Evolutionary conservation across 1,139 yeast species (phyloP).

Genomic region (Saccharomyces hybrid): DNA sequence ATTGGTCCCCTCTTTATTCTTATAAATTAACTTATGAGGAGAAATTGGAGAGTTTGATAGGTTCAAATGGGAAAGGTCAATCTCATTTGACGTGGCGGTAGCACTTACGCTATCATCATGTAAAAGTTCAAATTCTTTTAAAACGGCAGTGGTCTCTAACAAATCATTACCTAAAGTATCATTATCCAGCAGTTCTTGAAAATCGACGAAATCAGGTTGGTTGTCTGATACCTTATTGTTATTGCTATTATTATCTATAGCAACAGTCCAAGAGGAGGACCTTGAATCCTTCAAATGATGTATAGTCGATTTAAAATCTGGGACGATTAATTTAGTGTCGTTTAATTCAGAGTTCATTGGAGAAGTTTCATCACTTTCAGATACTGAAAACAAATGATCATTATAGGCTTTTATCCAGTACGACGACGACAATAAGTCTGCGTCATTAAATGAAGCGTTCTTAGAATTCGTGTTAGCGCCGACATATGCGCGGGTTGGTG

Average conservation of each 20-base stretch:
- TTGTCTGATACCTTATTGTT: background rate
- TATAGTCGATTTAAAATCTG: background rate
- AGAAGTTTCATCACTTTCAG: background rate
- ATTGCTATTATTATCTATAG: background rate
- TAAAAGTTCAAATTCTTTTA: background rate
- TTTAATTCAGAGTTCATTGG: background rate
- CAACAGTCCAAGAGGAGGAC: background rate
- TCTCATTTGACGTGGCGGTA: background rate
- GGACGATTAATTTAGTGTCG: background rate
- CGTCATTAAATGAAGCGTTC: background rate
- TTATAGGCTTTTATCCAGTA: background rate
- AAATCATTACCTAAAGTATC: background rate
- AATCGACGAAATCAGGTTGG: background rate
- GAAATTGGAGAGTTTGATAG: background rate
- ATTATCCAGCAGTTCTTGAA: background rate
- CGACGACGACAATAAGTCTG: background rate
- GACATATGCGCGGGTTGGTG: background rate
- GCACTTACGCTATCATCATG: background rate
- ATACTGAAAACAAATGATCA: background rate
- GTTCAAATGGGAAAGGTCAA: background rate
- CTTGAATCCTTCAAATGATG: background rate
- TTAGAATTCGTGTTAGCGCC: background rate
- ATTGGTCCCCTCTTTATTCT: background rate
- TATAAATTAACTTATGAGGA: background rate
- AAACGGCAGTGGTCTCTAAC: background rate